A percentile compares a stretch with the other conserved stretches of the same genome.
phyloP scores from a whole-genome alignment of 1,139 yeast genomes.

The Candida sanyaensis region DNA sequence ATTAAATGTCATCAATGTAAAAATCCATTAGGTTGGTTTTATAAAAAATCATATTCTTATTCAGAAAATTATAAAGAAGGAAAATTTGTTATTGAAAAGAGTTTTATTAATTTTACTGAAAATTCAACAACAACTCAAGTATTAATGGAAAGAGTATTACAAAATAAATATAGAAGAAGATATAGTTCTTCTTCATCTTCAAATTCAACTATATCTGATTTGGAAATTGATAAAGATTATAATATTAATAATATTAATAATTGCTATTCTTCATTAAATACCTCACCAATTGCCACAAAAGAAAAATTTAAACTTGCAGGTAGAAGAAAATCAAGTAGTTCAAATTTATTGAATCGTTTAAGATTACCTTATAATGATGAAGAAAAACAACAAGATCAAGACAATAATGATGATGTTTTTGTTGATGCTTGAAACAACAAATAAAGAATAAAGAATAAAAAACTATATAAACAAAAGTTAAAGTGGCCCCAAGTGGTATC shows the following conservation, averaged over 20 bases:
- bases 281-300: neutral
- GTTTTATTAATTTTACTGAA: slow-evolving; percentile 21
- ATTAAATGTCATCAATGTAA: slow-evolving; percentile 69
- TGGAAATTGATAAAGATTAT: slow-evolving; percentile 2
- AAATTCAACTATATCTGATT: slow-evolving; percentile 3
- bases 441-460: too few relatives aligned
- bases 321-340: slow-evolving; percentile 7
- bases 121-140: slow-evolving; percentile 28
- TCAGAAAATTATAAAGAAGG: slow-evolving; percentile 76
- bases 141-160: slow-evolving; percentile 30
- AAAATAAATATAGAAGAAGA: slow-evolving; percentile 29
- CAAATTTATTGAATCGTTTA: slow-evolving; percentile 15
- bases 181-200: slow-evolving; percentile 17
- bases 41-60: slow-evolving; percentile 57
- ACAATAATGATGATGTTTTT: slow-evolving; percentile 29
- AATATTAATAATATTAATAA: neutral
- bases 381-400: slow-evolving; percentile 15
- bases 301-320: slow-evolving; percentile 3
- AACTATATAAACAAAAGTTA: too few relatives aligned
- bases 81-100: slow-evolving; percentile 68
- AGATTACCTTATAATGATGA: slow-evolving; percentile 14
- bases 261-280: neutral
- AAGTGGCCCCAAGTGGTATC: too few relatives aligned
- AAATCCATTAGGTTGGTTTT: slow-evolving; percentile 73
- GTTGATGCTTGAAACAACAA: too few relatives aligned